Evolutionary conservation across 805 yeast species (phyloP).

Genomic region (Novakomyces olei): DNA sequence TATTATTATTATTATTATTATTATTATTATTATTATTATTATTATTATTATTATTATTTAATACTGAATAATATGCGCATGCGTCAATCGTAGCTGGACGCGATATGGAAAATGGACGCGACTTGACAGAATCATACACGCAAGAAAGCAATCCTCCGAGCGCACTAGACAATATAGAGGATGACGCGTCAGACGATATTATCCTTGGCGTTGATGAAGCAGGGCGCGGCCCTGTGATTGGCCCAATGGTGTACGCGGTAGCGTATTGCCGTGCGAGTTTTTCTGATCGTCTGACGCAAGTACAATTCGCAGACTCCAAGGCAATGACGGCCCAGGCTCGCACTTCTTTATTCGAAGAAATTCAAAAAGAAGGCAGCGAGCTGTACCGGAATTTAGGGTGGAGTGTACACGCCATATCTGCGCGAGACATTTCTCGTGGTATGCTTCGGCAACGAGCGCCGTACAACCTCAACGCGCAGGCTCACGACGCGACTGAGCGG

Average conservation of each 20-base stretch:
- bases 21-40: no score
- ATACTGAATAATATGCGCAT: no score
- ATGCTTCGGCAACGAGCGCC: constrained; percentile 52
- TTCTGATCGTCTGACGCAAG: constrained; percentile 26
- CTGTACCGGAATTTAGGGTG: constrained; percentile 51
- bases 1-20: no score
- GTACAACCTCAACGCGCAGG: constrained; percentile 78
- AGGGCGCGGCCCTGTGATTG: constrained; percentile 93
- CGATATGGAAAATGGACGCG: no score
- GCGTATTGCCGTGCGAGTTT: constrained; percentile 48
- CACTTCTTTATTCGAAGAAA: constrained; percentile 32
- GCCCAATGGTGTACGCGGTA: constrained; percentile 86
- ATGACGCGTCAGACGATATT: no score
- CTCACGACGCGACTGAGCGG: constrained; percentile 79
- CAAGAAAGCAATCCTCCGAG: no score
- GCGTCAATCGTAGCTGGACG: no score
- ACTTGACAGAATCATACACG: no score
- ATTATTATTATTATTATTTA: no score
- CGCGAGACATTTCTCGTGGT: constrained; percentile 67
- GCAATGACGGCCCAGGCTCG: constrained; percentile 55
- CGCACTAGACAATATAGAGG: no score
- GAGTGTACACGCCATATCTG: constrained; percentile 66
- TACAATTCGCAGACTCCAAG: constrained; percentile 87
- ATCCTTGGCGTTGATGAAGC: constrained; percentile 93
- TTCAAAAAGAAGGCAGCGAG: constrained; percentile 27